These are phyloP conservation scores for Colletotrichum endophyticum DNA, from an alignment of 2,329 filamentous ascomycete genomes.

Conservation along the genomic window DNA sequence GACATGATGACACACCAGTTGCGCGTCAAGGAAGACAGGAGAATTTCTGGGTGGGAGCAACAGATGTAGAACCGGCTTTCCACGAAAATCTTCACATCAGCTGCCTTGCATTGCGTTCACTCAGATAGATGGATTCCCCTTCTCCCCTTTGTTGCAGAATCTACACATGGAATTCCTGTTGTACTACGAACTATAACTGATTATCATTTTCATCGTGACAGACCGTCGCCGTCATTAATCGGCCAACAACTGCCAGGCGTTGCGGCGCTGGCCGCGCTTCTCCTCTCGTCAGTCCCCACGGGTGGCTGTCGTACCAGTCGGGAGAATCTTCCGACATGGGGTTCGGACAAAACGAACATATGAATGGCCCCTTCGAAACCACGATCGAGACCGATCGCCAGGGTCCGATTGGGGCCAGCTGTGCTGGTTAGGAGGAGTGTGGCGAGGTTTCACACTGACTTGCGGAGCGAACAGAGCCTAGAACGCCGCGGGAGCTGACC, in stretches of 20 bases:
- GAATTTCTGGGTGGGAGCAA: not conserved
- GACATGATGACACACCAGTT: not conserved
- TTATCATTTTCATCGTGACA: constrained; percentile 42
- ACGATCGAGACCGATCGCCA: constrained; percentile 1
- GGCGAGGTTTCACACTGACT: not conserved
- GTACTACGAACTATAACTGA: constrained; percentile 43
- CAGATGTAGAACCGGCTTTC: not conserved
- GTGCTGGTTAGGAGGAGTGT: not conserved
- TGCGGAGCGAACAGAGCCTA: not conserved
- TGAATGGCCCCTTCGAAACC: not conserved
- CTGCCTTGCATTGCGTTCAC: constrained; percentile 8
- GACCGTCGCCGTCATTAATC: constrained; percentile 38
- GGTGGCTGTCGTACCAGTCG: not conserved
- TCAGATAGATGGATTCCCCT: constrained; percentile 19
- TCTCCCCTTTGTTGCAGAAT: constrained; percentile 5
- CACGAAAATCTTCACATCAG: not conserved
- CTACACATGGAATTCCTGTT: constrained; percentile 23
- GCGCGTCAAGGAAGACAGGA: not conserved
- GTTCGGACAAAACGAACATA: not conserved
- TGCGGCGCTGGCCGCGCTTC: not conserved
- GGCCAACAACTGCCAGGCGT: constrained; percentile 8
- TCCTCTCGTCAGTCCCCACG: not conserved
- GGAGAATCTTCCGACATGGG: not conserved
- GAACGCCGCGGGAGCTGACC: not conserved
- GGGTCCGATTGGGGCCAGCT: not conserved